Percentiles rank a stretch among this genome's conserved stretches.
Evolutionary conservation across 768 basidiomycete genomes (phyloP).

Genomic region (Suillus bovinus): DNA sequence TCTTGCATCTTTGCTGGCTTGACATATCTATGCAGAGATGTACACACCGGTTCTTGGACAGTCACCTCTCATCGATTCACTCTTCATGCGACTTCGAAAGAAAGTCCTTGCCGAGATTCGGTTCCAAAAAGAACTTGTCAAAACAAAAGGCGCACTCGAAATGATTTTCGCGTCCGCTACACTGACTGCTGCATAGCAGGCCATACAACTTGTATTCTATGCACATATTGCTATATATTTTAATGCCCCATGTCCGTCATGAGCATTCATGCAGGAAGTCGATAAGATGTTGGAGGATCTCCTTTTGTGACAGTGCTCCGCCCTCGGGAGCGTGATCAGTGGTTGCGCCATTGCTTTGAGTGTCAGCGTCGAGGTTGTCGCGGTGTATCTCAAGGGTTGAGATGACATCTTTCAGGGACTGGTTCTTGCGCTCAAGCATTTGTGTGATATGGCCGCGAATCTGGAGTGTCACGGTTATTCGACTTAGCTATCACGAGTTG

Average conservation of each 20-base stretch:
- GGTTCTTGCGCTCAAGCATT: constrained; percentile 74
- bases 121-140: constrained; percentile 85
- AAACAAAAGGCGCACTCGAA: constrained; percentile 83
- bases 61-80: constrained; percentile 86
- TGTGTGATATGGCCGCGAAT: constrained; percentile 72
- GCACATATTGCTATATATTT: constrained; percentile 15
- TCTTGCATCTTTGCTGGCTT: constrained; percentile 10
- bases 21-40: constrained; percentile 60
- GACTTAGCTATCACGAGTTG: not conserved
- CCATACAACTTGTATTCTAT: constrained; percentile 19
- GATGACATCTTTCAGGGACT: constrained; percentile 70
- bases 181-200: constrained; percentile 27
- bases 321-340: constrained; percentile 34
- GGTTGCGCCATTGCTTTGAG: constrained; percentile 26
- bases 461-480: constrained; percentile 45
- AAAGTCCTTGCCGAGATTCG: constrained; percentile 84
- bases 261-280: constrained; percentile 48
- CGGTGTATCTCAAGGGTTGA: constrained; percentile 69
- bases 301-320: constrained; percentile 55
- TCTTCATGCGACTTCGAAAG: constrained; percentile 78
- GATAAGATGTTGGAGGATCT: constrained; percentile 70
- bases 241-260: constrained; percentile 18
- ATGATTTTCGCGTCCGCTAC: constrained; percentile 78
- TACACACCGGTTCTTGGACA: constrained; percentile 92
- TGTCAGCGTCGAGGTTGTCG: constrained; percentile 68